phyloP scores from a whole-genome alignment of 805 yeast species.

The Yarrowia bubula region DNA sequence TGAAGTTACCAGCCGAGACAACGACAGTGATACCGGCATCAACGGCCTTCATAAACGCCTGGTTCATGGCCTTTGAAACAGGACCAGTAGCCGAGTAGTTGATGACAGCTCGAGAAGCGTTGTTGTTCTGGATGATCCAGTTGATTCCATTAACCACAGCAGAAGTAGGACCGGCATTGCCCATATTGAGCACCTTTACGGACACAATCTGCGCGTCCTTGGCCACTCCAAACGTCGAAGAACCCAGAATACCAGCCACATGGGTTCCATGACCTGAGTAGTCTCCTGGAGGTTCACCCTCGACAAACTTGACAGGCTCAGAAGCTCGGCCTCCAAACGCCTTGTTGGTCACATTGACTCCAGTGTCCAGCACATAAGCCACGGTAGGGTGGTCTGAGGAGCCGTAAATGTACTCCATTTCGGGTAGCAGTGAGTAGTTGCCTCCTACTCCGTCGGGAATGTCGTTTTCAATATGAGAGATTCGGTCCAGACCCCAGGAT shows the following conservation, averaged over 20 bases:
- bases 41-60: constrained; percentile 88
- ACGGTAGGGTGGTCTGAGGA: constrained; percentile 61
- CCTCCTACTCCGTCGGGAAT: background rate
- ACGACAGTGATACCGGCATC: constrained; percentile 86
- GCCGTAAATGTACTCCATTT: constrained; percentile 1
- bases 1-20: constrained; percentile 95
- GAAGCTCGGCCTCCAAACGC: constrained; percentile 81
- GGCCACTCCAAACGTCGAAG: background rate
- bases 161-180: constrained; percentile 58
- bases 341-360: constrained; percentile 68
- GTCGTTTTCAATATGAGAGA: constrained; percentile 45
- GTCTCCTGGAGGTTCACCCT: constrained; percentile 66
- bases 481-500: constrained; percentile 92
- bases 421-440: constrained; percentile 6
- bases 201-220: constrained; percentile 1
- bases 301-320: constrained; percentile 83
- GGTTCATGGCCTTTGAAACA: constrained; percentile 77
- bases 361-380: constrained; percentile 87
- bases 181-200: constrained; percentile 52
- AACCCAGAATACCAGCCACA: constrained; percentile 80
- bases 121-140: constrained; percentile 68
- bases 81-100: constrained; percentile 97
- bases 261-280: constrained; percentile 96
- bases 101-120: constrained; percentile 48
- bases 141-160: constrained; percentile 61